Base-by-base conservation (phyloP, 83 land plant genomes). In the Picea abies region DNA sequence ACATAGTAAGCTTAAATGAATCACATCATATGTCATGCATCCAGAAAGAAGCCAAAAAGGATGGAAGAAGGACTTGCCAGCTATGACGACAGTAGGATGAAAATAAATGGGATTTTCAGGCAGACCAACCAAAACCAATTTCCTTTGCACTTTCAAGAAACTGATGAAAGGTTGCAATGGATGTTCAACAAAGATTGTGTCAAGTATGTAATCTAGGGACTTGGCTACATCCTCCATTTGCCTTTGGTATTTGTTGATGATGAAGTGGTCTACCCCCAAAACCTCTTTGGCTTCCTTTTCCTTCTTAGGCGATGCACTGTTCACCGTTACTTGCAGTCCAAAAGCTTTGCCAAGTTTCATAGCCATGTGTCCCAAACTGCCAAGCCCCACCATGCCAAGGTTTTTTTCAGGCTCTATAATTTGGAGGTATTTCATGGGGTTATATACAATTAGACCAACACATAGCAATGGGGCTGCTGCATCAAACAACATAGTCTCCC, bases 371-470 rank as follows among this genome's bases (percentile, higher is more conserved):
- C 89, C 89, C 15, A 87, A 84, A 25, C 89, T 87, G 2, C 89
- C 86, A 66, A 87, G 81, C 29, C 89, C 89, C 19, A 84, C 86
- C 19, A 87, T 82, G 7, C 89, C 89, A 5, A 87, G 49, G 22
- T 78, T 56, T 68, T 82, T 39, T 14, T 87, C 89, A 3, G 79
- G 75, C 19, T 81, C 26, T 56, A 35, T 37, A 76, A 87, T 82
- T 14, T 84, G 84, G 85, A 65, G 84, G 82, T 82, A 64, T 65
- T 23, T 15, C 79, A 87, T 29, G 58, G 87, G 87, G 78, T 84
- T 87, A 82, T 87, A 87, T 29, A 84, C 89, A 7, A 87, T 87
- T 29, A 87, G 82, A 9, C 94, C 92, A 20, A 84, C 89, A 78
- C 89, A 87, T 15, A 87, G 84, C 23, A 87, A 72, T n/a, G 89